phyloP scores from a whole-genome alignment of 495 filamentous ascomycete genomes.

The Tetracladium setigerum region DNA sequence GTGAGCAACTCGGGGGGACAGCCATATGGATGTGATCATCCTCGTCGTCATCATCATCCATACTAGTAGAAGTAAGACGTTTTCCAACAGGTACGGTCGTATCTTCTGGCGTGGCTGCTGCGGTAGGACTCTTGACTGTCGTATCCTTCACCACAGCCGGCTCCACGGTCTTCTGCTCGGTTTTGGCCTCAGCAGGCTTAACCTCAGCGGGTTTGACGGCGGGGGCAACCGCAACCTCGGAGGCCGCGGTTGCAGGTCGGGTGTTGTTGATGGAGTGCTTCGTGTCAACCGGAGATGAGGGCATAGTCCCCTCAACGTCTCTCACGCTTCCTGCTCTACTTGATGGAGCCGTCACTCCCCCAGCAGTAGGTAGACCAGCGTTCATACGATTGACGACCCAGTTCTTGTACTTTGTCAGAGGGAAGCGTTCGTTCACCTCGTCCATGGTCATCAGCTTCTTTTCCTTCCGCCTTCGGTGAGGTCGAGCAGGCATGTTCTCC shows the following conservation, averaged over 20 bases:
- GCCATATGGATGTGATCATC: conserved; percentile 80
- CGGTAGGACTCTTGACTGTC: neutral
- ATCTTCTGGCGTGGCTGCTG: conserved; percentile 5
- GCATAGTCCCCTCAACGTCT: conserved; percentile 46
- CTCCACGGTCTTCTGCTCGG: neutral
- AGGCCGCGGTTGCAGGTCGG: conserved; percentile 9
- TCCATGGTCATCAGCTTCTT: conserved; percentile 99
- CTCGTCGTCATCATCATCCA: conserved; percentile 64
- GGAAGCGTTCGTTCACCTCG: conserved; percentile 96
- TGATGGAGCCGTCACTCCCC: conserved; percentile 72
- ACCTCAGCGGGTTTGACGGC: conserved; percentile 8
- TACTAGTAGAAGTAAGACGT: conserved; percentile 7
- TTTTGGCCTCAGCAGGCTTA: conserved; percentile 3
- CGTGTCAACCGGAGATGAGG: conserved; percentile 17
- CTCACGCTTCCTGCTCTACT: conserved; percentile 62
- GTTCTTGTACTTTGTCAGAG: conserved; percentile 88
- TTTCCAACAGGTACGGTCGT: conserved; percentile 19
- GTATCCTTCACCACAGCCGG: conserved; percentile 11
- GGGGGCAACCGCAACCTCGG: conserved; percentile 8
- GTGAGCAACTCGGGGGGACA: conserved; percentile 75
- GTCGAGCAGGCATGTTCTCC: conserved; percentile 66
- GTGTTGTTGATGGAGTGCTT: conserved; percentile 16
- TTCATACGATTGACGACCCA: conserved; percentile 81
- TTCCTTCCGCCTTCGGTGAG: conserved; percentile 71
- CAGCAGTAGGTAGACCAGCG: conserved; percentile 75